Base-by-base conservation (phyloP, 169 alveolate species). In the Eimeria maxima region DNA sequence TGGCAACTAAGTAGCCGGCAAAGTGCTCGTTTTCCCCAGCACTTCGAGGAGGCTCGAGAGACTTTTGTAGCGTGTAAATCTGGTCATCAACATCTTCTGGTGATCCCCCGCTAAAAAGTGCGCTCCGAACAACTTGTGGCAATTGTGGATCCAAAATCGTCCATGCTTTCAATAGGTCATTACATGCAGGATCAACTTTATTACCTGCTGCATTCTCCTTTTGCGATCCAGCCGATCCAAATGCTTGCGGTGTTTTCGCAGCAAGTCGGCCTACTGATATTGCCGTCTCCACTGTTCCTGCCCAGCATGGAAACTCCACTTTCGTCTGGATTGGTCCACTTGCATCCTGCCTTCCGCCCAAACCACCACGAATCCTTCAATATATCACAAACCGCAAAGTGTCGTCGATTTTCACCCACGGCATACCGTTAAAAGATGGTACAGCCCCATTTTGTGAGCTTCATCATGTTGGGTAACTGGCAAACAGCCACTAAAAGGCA, bases 91-190 rank as follows among this genome's bases (percentile, higher is more conserved):
- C 94, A 57, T 60, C 83, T 63, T 60, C 65, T 24, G 83, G 67
- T 18, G 94, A 24, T 42, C 94, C 94, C 67, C 74, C 65, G 83
- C 6, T 42, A 42, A 87, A 65, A 24, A 60, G 33, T 44, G 80
- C 94, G 29, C 11, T 63, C 63, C 81, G 94, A 27, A 87, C 94
- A 63, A 65, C 74, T 65, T 63, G 94, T 11, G 94, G 94, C 94
- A 87, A 42, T 4, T 60, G 78, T 7, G 94, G 83, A 6, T 87
- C 94, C 83, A 87, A 60, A 87, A 44, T 42, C 63, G 80, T 50
- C 94, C 94, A 87, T 44, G 94, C 80, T n/a, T 27, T 38, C 60
- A 87, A 38, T 14, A 87, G 67, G 50, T 87, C 94, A 65, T 53
- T 44, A 22, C 80, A 87, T 13, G 18, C 67, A 20, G 83, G 16